Percentiles rank a stretch among this genome's conserved stretches.
phyloP scores from a whole-genome alignment of 768 basidiomycete species.

The Cubamyces lactineus region DNA sequence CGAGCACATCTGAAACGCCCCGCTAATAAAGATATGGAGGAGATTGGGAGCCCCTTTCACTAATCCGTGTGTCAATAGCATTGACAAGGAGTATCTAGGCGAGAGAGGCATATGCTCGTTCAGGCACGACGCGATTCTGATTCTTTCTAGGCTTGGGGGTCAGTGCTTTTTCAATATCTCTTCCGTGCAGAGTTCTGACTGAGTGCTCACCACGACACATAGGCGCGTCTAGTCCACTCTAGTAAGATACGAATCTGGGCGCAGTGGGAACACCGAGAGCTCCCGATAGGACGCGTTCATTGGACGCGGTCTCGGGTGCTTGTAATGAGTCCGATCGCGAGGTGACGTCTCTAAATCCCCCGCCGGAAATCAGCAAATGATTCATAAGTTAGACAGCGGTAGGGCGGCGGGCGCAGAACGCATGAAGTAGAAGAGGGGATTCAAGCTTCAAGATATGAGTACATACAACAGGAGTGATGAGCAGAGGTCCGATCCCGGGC shows the following conservation, averaged over 20 bases:
- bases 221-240: not conserved
- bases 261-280: not conserved
- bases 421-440: not conserved
- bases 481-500: not conserved
- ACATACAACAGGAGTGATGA: not conserved
- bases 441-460: too few species aligned
- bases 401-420: not conserved
- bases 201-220: not conserved
- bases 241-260: not conserved
- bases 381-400: not conserved
- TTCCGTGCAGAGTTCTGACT: conserved; percentile 4
- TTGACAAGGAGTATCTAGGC: conserved; percentile 1
- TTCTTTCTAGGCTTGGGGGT: not conserved
- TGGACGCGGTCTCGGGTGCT: not conserved
- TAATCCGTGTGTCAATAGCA: not conserved
- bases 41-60: not conserved
- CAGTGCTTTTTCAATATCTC: not conserved
- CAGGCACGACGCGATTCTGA: conserved; percentile 17
- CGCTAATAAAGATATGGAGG: not conserved
- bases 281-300: not conserved
- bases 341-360: not conserved
- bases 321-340: not conserved
- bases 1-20: conserved; percentile 6
- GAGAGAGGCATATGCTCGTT: conserved; percentile 12
- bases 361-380: not conserved